phyloP scores from a whole-genome alignment of 768 basidiomycete genomes.

The Phylloporus arenicola region DNA sequence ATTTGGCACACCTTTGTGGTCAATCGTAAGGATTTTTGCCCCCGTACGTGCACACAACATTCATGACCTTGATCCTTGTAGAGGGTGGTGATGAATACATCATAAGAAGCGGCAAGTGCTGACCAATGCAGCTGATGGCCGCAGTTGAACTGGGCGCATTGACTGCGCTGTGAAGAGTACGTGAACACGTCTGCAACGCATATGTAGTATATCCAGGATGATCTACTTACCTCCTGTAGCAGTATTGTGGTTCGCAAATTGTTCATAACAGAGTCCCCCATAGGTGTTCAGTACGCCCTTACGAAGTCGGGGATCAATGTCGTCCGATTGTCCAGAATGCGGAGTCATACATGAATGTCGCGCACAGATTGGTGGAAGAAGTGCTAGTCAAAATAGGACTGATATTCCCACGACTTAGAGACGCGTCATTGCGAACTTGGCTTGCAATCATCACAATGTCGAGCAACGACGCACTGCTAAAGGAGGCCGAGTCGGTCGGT shows the following conservation, averaged over 20 bases:
- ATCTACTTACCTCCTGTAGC: too few species aligned
- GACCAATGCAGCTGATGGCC: background rate
- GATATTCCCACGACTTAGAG: conserved; percentile 19
- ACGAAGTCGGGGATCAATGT: too few species aligned
- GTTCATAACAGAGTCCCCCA: too few species aligned
- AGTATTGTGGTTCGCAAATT: too few species aligned
- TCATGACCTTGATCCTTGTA: background rate
- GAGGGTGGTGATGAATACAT: background rate
- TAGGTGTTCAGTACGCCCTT: too few species aligned
- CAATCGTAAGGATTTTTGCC: background rate
- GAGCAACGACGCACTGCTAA: conserved; percentile 20
- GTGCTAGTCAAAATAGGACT: background rate
- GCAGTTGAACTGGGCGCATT: background rate
- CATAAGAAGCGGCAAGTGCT: background rate
- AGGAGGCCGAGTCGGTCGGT: conserved; percentile 48
- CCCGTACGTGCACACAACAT: background rate
- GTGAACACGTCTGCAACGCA: too few species aligned
- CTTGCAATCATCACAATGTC: conserved; percentile 16
- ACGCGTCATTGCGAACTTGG: conserved; percentile 19
- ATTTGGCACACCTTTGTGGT: background rate
- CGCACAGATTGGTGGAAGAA: too few species aligned
- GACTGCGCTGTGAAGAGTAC: background rate
- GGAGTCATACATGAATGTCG: too few species aligned
- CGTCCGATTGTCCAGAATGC: too few species aligned
- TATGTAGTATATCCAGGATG: too few species aligned